These are phyloP conservation scores for Begonia peltatifolia DNA, from an alignment of 306 rosid genomes.

Conservation along the genomic window DNA sequence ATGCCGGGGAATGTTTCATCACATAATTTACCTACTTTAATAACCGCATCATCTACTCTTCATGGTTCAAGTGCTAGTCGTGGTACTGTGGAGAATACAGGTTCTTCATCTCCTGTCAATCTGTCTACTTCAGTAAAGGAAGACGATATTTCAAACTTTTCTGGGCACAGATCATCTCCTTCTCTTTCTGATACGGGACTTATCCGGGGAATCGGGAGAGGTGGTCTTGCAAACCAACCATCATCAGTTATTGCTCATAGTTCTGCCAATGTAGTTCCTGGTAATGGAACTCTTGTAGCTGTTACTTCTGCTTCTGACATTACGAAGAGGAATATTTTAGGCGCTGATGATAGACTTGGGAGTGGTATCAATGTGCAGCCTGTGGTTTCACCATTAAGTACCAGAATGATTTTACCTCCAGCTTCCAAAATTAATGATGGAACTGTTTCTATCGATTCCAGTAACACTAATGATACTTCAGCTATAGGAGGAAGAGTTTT, in stretches of 20 bases:
- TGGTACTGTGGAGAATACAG: constrained; percentile 36
- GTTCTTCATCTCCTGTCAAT: constrained; percentile 38
- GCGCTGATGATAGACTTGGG: constrained; percentile 74
- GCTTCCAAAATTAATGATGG: constrained; percentile 59
- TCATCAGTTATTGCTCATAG: constrained; percentile 45
- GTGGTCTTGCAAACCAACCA: constrained; percentile 47
- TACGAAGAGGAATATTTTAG: constrained; percentile 62
- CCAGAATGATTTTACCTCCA: constrained; percentile 55
- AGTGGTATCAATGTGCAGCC: constrained; percentile 67
- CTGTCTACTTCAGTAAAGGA: constrained; percentile 54
- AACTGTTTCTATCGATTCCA: constrained; percentile 46
- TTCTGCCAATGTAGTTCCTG: constrained; percentile 46
- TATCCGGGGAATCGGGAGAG: constrained; percentile 52
- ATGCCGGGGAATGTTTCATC: constrained; percentile 33
- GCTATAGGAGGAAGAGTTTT: constrained; percentile 64
- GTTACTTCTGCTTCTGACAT: constrained; percentile 60
- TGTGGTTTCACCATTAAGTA: constrained; percentile 56
- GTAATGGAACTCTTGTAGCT: constrained; percentile 46
- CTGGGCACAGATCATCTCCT: constrained; percentile 73
- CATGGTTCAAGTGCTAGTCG: constrained; percentile 43
- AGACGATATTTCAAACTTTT: constrained; percentile 59
- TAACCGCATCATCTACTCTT: constrained; percentile 27
- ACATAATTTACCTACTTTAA: constrained; percentile 37
- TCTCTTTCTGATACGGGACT: constrained; percentile 71
- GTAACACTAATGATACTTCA: constrained; percentile 45